Percentiles rank a stretch among this genome's conserved stretches.
These are phyloP conservation scores for Malus asiatica DNA, from an alignment of 306 rosid species.

Conservation along the genomic window DNA sequence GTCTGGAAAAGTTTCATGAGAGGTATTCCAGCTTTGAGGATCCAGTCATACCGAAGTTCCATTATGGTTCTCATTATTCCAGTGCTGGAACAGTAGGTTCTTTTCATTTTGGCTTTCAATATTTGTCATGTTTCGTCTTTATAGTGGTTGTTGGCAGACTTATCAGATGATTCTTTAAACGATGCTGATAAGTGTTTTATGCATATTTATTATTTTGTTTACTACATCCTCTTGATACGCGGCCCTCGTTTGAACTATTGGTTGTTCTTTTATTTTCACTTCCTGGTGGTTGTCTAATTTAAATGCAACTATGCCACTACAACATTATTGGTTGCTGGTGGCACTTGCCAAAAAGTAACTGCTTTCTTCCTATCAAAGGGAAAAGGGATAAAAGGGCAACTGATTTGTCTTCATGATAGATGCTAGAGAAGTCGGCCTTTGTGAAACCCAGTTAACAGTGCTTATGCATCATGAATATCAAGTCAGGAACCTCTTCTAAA, in stretches of 20 bases:
- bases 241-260: neutral
- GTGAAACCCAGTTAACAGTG: neutral
- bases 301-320: neutral
- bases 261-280: neutral
- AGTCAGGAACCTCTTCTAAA: neutral
- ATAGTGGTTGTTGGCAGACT: neutral
- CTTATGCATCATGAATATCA: neutral
- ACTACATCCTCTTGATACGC: neutral
- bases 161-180: neutral
- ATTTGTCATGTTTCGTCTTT: neutral
- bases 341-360: neutral
- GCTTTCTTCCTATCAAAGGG: neutral
- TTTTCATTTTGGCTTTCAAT: neutral
- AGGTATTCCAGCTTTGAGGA: conserved; percentile 88
- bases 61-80: conserved; percentile 96
- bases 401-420: neutral
- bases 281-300: neutral
- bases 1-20: conserved; percentile 79
- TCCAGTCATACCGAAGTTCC: conserved; percentile 91
- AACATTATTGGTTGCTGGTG: neutral
- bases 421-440: neutral
- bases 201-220: neutral
- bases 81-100: conserved; percentile 96
- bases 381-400: neutral
- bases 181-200: neutral